Conservation (phyloP, 169 alveolate genomes). For the Sarcocystis neurona region DNA sequence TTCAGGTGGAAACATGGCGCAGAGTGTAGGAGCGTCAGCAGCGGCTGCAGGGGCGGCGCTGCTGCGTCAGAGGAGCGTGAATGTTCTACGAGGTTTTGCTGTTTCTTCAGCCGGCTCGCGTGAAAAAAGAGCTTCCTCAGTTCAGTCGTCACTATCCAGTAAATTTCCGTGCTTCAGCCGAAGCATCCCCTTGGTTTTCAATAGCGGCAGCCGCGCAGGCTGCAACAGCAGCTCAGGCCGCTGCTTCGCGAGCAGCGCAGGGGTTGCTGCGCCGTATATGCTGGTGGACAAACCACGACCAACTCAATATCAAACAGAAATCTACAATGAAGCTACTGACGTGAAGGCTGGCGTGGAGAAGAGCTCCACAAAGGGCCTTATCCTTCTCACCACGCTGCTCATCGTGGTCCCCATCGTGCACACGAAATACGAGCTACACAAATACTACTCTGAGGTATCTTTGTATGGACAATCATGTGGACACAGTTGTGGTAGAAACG, state of each 20-base stretch:
- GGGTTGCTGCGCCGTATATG: neutral
- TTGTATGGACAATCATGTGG: no score
- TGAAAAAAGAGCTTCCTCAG: neutral
- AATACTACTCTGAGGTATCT: constrained; percentile 27
- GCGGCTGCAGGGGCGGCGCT: no score
- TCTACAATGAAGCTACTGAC: constrained; percentile 6
- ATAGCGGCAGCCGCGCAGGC: neutral
- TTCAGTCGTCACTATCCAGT: neutral
- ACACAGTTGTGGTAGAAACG: no score
- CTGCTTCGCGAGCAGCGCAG: neutral
- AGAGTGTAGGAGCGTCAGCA: no score
- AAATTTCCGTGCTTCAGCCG: neutral
- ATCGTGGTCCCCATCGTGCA: constrained; percentile 12
- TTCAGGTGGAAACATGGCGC: no score
- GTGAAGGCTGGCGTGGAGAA: constrained; percentile 32
- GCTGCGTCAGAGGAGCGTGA: no score
- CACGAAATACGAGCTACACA: constrained; percentile 6
- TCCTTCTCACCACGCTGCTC: neutral
- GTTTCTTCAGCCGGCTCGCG: neutral
- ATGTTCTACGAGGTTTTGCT: neutral
- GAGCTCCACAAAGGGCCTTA: constrained; percentile 1
- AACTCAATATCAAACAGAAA: constrained; percentile 27
- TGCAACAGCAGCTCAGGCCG: neutral
- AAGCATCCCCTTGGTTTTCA: neutral
- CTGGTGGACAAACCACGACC: constrained; percentile 29